Evolutionary conservation across 805 yeast species (phyloP).

Genomic region (Wickerhamiella domercqiae): DNA sequence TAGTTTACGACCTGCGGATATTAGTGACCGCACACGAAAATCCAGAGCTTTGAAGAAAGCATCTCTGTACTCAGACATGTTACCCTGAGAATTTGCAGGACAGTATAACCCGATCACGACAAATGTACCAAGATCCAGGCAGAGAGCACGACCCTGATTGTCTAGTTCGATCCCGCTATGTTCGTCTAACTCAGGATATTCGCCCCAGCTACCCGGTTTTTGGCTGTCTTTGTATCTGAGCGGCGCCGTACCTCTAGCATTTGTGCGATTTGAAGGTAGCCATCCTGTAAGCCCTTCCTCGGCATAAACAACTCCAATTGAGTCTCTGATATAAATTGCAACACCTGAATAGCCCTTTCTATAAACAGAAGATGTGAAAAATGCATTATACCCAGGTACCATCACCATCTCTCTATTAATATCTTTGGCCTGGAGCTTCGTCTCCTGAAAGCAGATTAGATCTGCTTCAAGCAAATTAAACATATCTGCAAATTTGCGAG

Average conservation of each 20-base stretch:
- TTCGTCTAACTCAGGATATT: slow-evolving; percentile 37
- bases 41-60: slow-evolving; percentile 44
- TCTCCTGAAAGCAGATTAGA: slow-evolving; percentile 72
- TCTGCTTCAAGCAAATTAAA: slow-evolving; percentile 41
- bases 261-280: slow-evolving; percentile 5
- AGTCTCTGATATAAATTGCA: slow-evolving; percentile 49
- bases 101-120: slow-evolving; percentile 53
- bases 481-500: slow-evolving; percentile 25
- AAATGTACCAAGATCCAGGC: slow-evolving; percentile 43
- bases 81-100: slow-evolving; percentile 73
- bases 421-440: slow-evolving; percentile 46
- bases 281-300: slow-evolving; percentile 88
- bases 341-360: slow-evolving; percentile 90
- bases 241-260: not conserved
- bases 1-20: slow-evolving; percentile 45
- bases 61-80: slow-evolving; percentile 48
- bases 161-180: slow-evolving; percentile 39
- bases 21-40: slow-evolving; percentile 42
- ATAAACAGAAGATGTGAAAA: slow-evolving; percentile 47
- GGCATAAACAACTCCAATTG: slow-evolving; percentile 47
- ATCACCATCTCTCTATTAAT: slow-evolving; percentile 35
- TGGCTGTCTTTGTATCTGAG: slow-evolving; percentile 1
- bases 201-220: slow-evolving; percentile 34
- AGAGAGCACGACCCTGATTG: slow-evolving; percentile 68
- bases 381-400: slow-evolving; percentile 44